Evolutionary conservation across 805 yeast genomes (phyloP), one percentile per base, ranked within the genome.

Genomic region (Suhomyces tanzawaensis): DNA sequence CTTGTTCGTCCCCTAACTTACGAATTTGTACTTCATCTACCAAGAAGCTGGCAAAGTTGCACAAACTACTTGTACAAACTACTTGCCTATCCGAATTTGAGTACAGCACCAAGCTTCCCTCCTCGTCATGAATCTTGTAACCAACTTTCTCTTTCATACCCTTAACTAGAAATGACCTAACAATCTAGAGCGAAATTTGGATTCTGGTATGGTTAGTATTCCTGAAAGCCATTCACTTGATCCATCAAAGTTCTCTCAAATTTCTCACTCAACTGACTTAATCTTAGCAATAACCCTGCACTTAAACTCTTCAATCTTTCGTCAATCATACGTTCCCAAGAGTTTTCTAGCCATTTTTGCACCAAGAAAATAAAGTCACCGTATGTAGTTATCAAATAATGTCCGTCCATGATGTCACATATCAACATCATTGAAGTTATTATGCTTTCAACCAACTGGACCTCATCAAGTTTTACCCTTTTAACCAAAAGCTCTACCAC

Each of bases 261-360:
- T 18, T 40, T 51, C 18, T 57, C 55, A 11, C 46, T 39, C 12
- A 62, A 37, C 12, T 47, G 46, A 11, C 49, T 49, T 17, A 66
- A 41, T 24, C 58, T 48, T n/a, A 69, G 48, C 18, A 69, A 44
- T 29, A 66, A 53, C 3, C 71, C 73, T 16, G 74, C 73, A 40
- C 69, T 52, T 19, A 68, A 46, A 36, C 71, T 57, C 41, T 66
- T 66, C 14, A 66, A 45, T 35, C 54, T 48, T 11, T 58, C 59
- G 27, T 69, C 73, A 3, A 68, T 66, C 2, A 69, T 52, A 4
- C 24, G 19, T 24, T 66, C 72, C 70, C 71, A 69, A 21, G 40
- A 41, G 3, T 39, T 41, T 19, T 48, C 38, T 8, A 69, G 43
- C 60, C 67, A 58, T 9, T 43, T 42, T 27, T 63, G 62, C 3